Base-by-base conservation (phyloP, 2,329 filamentous ascomycete species). In the Xylaria sp. region DNA sequence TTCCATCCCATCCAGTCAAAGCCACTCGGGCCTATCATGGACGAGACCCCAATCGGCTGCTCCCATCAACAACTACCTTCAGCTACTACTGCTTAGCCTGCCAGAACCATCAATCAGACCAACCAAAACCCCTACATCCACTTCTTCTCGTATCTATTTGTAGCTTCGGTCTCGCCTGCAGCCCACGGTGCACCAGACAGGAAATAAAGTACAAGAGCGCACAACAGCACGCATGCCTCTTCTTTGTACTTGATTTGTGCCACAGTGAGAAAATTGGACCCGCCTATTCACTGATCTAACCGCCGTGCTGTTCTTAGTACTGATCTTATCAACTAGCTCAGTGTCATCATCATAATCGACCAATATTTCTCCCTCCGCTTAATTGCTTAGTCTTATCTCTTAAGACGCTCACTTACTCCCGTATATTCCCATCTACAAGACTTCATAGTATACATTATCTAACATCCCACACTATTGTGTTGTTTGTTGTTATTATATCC, bases 141-240 rank as follows among this genome's bases (percentile, higher is more conserved):
- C 66, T 63, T 63, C 53, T 55, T 32, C 66, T 66, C 69, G 62
- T 70, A 65, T 66, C 69, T 66, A 58, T 61, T 64, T 66, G 66
- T 68, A 61, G 60, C 62, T 58, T 66, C 44, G 35, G 68, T 25
- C 66, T 58, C 25, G 63, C 68, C 58, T 66, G 51, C 44, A 55
- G 44, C 54, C 25, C 32, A 32, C 54, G n/a, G 47, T 37, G n/a
- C 42, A 62, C 29, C 37, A 42, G 53, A 23, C 54, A 59, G 42
- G 16, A 51, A 62, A 44, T 57, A 58, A 37, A 27, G 27, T 27
- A 57, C 54, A 57, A 57, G 47, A 58, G 44, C 21, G 23, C 37
- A 53, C 40, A 54, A 42, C 58, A 29, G 42, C 40, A 48, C 42
- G n/a, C 48, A 18, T 16, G 48, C 10, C 48, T 57, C 21, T 42